Conservation (phyloP, 352 stramenopile species). For the Phytopythium vexans region DNA sequence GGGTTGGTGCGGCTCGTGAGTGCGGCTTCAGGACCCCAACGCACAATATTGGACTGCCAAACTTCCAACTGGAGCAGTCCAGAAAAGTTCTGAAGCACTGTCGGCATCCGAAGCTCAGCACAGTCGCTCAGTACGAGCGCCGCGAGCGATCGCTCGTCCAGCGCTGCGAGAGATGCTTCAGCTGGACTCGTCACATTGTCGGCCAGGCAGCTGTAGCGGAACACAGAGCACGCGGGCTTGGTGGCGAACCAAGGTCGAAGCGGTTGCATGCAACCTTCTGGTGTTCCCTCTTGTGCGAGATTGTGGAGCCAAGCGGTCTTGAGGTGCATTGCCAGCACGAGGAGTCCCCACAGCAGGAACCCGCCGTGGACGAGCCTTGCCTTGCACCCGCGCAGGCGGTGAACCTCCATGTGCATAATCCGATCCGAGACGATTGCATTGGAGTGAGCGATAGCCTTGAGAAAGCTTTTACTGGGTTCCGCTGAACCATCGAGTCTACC, state of each 20-base stretch:
- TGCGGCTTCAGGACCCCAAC: slow-evolving; percentile 6
- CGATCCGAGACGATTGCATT: too few relatives aligned
- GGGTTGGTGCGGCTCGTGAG: slow-evolving; percentile 7
- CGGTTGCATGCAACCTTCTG: neutral
- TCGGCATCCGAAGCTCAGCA: slow-evolving; percentile 9
- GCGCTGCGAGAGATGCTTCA: neutral
- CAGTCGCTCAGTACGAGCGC: slow-evolving; percentile 17
- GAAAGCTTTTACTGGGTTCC: too few relatives aligned
- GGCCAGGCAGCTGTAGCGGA: slow-evolving; percentile 9
- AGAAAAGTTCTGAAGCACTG: slow-evolving; percentile 6
- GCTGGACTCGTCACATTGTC: slow-evolving; percentile 3
- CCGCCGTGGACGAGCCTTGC: neutral
- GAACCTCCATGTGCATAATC: too few relatives aligned
- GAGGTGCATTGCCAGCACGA: neutral
- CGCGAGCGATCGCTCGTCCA: slow-evolving; percentile 9
- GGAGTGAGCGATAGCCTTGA: too few relatives aligned
- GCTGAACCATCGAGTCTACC: too few relatives aligned
- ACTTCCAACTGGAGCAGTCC: slow-evolving; percentile 17
- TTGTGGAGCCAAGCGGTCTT: too few relatives aligned
- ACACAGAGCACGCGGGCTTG: slow-evolving; percentile 2
- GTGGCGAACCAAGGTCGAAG: slow-evolving; percentile 5
- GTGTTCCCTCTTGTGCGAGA: too few relatives aligned
- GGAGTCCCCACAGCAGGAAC: neutral
- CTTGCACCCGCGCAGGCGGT: too few relatives aligned
- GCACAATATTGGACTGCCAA: slow-evolving; percentile 14